A percentile compares a stretch with the other conserved stretches of the same genome.
Conservation (phyloP, 108 stramenopile genomes). For the Epithemia pelagica region DNA sequence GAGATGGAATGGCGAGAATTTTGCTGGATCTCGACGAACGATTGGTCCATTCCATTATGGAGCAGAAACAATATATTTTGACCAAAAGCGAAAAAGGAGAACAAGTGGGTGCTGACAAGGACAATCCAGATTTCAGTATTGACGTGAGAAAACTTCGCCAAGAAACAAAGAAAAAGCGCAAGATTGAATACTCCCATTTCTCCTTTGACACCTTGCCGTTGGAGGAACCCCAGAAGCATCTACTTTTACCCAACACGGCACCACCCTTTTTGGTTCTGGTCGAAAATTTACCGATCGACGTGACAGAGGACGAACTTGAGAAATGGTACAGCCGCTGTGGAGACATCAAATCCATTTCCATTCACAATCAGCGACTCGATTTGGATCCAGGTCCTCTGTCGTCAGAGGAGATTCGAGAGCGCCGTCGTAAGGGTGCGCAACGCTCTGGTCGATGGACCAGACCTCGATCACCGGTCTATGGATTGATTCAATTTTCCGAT, state of each 20-base stretch:
- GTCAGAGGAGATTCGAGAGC: constrained; percentile 31
- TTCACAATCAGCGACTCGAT: constrained; percentile 70
- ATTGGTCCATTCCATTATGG: constrained; percentile 1
- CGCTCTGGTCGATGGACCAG: constrained; percentile 24
- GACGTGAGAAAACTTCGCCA: neutral
- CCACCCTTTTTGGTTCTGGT: constrained; percentile 34
- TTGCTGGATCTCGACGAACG: neutral
- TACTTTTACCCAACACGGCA: neutral
- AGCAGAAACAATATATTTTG: neutral
- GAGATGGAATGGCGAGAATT: constrained; percentile 2
- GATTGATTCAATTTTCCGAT: constrained; percentile 47
- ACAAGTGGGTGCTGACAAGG: neutral
- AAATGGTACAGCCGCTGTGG: constrained; percentile 69
- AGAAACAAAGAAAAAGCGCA: constrained; percentile 1
- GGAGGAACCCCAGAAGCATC: constrained; percentile 3
- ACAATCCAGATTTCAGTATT: neutral
- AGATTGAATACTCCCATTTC: neutral
- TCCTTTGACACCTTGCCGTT: constrained; percentile 7
- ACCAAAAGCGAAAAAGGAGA: no score
- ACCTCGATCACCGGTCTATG: constrained; percentile 74
- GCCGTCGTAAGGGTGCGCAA: constrained; percentile 9
- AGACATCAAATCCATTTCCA: constrained; percentile 41
- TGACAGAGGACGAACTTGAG: constrained; percentile 40
- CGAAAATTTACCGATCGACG: constrained; percentile 80
- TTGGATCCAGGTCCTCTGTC: constrained; percentile 65